Evolutionary conservation across 371 early-diverging fungal genomes (phyloP), one percentile per base, ranked within the genome.

Genomic region (Parasitella parasitica): DNA sequence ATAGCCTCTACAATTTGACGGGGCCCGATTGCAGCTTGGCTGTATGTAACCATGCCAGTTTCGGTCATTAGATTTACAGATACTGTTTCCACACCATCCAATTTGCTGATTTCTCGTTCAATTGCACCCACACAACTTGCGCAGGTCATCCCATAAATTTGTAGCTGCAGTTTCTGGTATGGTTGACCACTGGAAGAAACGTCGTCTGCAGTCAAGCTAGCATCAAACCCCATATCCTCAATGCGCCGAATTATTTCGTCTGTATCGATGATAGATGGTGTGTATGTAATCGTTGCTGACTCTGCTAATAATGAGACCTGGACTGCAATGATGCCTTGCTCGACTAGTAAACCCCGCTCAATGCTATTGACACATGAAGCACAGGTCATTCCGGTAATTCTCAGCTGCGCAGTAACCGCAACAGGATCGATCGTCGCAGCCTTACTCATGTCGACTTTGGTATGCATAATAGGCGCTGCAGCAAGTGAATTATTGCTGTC

Each of bases 91-190:
- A 98, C 83, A 0, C 96, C 96, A 0, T 77, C 70, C 57, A 82
- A 54, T 13, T 79, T 76, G 4, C 38, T 27, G 0, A 98, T 71
- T 1, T 80, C 86, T 4, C 75, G 70, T 67, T 96, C 96, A 50
- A 97, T 87, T 39, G 84, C 75, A 18, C 82, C 80, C 12, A 89
- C 90, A 69, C 94, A 93, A 28, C 89, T 86, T 0, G 92, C 85
- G 63, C 92, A 92, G 1, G 93, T 90, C 96, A 97, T 94, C 15
- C 98, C 97, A 67, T 86, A 91, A 12, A 97, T 82, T 57, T 89
- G 86, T 24, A 98, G 75, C 48, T 80, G 82, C 1, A 90, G 64
- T 27, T 24, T 54, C 16, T 15, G 18, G 2, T 18, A 43, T 8
- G 6, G 7, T 7, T 41, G 7, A 20, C 9, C 20, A 22, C 9